Evolutionary conservation across 2,329 filamentous ascomycete genomes (phyloP), one percentile per base, ranked within the genome.

Genomic region (Pseudogymnoascus sp.): DNA sequence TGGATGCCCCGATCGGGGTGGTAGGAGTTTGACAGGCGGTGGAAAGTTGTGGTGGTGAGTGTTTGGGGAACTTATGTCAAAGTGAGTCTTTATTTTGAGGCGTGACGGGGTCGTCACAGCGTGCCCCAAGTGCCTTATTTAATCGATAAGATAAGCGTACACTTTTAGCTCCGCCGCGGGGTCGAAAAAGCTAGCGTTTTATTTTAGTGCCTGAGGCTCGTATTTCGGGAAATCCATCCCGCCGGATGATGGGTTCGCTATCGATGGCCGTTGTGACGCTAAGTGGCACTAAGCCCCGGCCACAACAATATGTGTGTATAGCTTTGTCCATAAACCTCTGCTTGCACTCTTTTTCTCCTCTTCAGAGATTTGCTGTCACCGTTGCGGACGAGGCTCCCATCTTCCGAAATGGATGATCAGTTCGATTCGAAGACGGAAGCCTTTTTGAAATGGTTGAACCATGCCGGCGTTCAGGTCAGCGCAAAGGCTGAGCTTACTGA

Each of bases 401-500:
- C 19, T 62, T 42, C 23, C 11, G 40, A 33, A 26, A 62, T 62
- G 61, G 61, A 62, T 47, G 23, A 62, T 42, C 42, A 62, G 28
- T 62, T 62, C 23, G 21, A 31, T 11, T 69, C 72, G 65, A 76
- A 76, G 69, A 83, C 80, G 44, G 75, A 77, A 64, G 73, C 73
- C 9, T 88, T 88, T 69, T 68, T 85, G 65, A 69, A 76, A 63
- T 89, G 86, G 85, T 79, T 89, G 38, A 70, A 73, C 42, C 75
- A 76, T 47, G 76, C 77, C 31, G 81, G 82, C 42, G 81, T 84
- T 60, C 77, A 76, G 35, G 76, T 87, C 67, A 87, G 78, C 68
- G 73, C 78, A 36, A 87, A 86, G 68, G 82, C 88, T 66, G 72
- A 76, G 65, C 72, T 89, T 28, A 78, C 78, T 60, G 85, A 88